Percentiles rank a stretch among this genome's conserved stretches.
phyloP scores from a whole-genome alignment of 495 filamentous ascomycete species.

The Glarea lozoyensis region DNA sequence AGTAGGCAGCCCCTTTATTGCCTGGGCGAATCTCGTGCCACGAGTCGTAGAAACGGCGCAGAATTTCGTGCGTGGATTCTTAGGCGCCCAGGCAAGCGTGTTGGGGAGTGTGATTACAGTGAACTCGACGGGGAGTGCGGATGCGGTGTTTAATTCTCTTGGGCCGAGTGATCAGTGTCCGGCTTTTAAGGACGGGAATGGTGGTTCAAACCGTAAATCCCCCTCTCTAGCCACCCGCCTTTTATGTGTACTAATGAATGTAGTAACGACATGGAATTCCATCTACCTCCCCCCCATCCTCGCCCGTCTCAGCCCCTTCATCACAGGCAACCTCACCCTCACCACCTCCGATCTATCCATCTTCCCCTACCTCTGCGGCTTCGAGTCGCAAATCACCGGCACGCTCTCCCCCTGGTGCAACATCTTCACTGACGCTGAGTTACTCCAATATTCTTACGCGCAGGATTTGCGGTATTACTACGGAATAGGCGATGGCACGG shows the following conservation, averaged over 20 bases:
- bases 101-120: conserved; percentile 41
- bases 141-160: conserved; percentile 42
- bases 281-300: conserved; percentile 43
- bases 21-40: conserved; percentile 51
- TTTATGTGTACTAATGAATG: neutral
- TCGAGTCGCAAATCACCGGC: conserved; percentile 51
- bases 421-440: conserved; percentile 42
- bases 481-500: conserved; percentile 41
- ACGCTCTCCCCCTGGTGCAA: conserved; percentile 42
- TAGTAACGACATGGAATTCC: conserved; percentile 25
- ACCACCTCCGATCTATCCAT: conserved; percentile 37
- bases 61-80: conserved; percentile 44
- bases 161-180: conserved; percentile 48
- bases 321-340: conserved; percentile 41
- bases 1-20: conserved; percentile 41
- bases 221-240: neutral
- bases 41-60: conserved; percentile 43
- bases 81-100: conserved; percentile 36
- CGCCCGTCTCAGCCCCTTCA: conserved; percentile 36
- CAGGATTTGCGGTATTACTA: conserved; percentile 55
- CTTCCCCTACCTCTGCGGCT: conserved; percentile 53
- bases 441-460: conserved; percentile 46
- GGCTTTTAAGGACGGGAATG: conserved; percentile 33
- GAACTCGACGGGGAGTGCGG: conserved; percentile 33
- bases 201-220: conserved; percentile 26